These are phyloP conservation scores for Colletotrichum sp. DNA, from an alignment of 2,329 filamentous ascomycete species.

Conservation along the genomic window DNA sequence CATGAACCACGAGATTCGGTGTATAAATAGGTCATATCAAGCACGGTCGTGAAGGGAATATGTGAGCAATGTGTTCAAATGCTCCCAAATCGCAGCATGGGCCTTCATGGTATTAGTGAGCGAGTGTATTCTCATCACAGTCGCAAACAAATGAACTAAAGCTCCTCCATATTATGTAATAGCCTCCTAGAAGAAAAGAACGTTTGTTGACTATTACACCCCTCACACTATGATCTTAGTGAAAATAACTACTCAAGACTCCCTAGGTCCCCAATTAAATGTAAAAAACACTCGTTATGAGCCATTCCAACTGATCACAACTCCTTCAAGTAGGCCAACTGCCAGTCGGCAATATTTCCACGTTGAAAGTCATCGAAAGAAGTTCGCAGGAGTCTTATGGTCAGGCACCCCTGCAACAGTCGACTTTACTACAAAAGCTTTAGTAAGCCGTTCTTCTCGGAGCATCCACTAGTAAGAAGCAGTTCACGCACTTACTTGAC, in stretches of 20 bases:
- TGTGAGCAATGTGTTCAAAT: neutral
- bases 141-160: neutral
- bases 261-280: neutral
- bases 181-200: neutral
- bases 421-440: neutral
- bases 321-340: neutral
- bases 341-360: neutral
- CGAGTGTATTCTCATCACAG: rapidly evolving
- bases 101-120: neutral
- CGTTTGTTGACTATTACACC: rapidly evolving
- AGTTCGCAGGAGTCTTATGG: neutral
- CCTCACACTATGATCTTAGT: neutral
- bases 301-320: neutral
- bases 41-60: neutral
- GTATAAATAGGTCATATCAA: rapidly evolving
- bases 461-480: neutral
- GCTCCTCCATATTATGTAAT: neutral
- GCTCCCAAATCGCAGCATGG: neutral
- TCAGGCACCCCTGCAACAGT: neutral
- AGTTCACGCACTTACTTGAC: neutral
- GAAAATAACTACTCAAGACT: neutral
- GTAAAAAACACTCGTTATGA: neutral
- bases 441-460: neutral
- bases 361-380: neutral
- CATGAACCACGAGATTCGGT: neutral